Percentiles rank a stretch among this genome's conserved stretches.
These are phyloP conservation scores for Coemansia sp. DNA, from an alignment of 192 early-diverging fungal genomes.

Conservation along the genomic window DNA sequence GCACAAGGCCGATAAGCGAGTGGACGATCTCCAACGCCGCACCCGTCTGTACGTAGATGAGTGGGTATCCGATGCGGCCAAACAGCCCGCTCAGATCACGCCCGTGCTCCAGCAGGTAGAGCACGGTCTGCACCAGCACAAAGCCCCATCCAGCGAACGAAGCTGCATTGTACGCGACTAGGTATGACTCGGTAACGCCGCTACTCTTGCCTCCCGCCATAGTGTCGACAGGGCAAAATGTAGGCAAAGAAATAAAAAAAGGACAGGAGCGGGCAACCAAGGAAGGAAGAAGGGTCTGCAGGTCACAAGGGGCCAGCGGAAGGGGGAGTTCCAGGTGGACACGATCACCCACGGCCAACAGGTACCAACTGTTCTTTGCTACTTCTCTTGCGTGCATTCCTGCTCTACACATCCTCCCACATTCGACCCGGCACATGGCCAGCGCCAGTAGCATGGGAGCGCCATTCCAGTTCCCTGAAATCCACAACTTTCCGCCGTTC, in stretches of 20 bases:
- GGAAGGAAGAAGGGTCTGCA: too few species aligned
- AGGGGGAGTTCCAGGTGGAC: too few species aligned
- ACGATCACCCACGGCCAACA: too few species aligned
- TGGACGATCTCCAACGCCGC: constrained; percentile 76
- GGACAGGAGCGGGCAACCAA: too few species aligned
- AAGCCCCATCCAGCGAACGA: constrained; percentile 81
- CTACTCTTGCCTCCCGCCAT: constrained; percentile 8
- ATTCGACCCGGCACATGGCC: not conserved
- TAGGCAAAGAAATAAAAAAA: too few species aligned
- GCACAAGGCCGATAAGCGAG: constrained; percentile 65
- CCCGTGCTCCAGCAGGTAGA: constrained; percentile 51
- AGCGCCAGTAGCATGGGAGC: not conserved
- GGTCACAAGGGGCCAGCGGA: too few species aligned
- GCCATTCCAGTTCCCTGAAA: constrained; percentile 71
- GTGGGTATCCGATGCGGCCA: constrained; percentile 54
- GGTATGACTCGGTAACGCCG: constrained; percentile 52
- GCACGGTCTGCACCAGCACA: constrained; percentile 55
- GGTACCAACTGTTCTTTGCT: too few species aligned
- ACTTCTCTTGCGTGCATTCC: not conserved
- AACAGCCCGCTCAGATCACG: constrained; percentile 58
- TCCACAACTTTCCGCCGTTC: constrained; percentile 88
- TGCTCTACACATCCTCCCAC: not conserved
- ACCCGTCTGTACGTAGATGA: constrained; percentile 72
- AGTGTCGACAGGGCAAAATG: not conserved
- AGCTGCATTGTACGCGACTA: constrained; percentile 78